Evolutionary conservation across 140 eudicot species (phyloP).

Genomic region (Flaveria floridana): DNA sequence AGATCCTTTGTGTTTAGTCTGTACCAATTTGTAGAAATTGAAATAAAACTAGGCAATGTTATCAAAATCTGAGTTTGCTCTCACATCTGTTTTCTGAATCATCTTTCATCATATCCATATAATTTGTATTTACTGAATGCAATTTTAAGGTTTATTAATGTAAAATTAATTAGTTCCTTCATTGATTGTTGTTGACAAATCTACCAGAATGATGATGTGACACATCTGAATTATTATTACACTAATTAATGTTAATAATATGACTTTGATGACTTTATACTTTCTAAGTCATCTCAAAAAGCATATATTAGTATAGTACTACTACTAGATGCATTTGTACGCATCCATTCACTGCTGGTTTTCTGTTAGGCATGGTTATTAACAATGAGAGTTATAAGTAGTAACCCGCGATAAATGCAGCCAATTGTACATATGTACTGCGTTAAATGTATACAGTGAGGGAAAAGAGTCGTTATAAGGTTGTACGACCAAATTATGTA

Average conservation of each 20-base stretch:
- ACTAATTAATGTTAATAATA: not conserved
- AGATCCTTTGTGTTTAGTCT: slow-evolving; percentile 32
- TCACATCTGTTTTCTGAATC: not conserved
- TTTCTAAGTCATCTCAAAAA: slow-evolving; percentile 1
- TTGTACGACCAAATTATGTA: not conserved
- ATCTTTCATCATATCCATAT: slow-evolving; percentile 4
- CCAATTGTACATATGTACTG: not conserved
- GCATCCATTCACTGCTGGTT: not conserved
- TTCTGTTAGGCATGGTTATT: not conserved
- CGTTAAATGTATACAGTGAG: not conserved
- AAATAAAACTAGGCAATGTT: slow-evolving; percentile 25
- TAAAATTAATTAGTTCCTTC: not conserved
- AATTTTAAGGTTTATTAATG: not conserved
- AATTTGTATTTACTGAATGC: not conserved
- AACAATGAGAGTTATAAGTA: not conserved
- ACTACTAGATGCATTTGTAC: not conserved
- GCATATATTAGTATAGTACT: not conserved
- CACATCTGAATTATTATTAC: not conserved
- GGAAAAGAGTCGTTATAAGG: not conserved
- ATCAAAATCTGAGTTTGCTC: not conserved
- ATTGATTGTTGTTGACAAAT: slow-evolving; percentile 15
- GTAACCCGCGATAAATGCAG: not conserved
- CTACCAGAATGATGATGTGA: not conserved
- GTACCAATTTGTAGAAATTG: slow-evolving; percentile 32
- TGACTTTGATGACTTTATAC: slow-evolving; percentile 1